Evolutionary conservation across 257 asterid genomes (phyloP), one percentile per base, ranked within the genome.

Genomic region (Lycium barbarum): DNA sequence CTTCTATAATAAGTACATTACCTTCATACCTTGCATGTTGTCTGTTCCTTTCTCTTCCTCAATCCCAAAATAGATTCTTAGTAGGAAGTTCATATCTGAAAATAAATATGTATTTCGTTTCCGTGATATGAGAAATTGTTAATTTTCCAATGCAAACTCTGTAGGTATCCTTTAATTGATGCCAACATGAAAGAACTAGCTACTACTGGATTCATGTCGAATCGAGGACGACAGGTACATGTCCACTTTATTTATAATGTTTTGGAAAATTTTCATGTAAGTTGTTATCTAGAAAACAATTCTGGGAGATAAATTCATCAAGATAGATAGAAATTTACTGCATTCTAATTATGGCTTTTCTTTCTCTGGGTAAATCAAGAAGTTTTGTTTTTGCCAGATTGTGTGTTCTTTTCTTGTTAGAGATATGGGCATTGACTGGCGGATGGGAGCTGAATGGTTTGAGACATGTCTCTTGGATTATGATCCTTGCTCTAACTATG

Each of bases 371-470:
- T 0, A n/a, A 72, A 72, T n/a, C 80, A 72, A 45, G 58, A n/a
- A 72, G 43, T 49, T 61, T 81, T 51, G 35, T 74, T 51, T 53
- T 83, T 51, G 2, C 61, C 89, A 96, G 98, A 96, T 96, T 79
- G 98, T 96, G 9, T 96, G 99, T 85, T 96, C 99, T 57, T 96
- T 96, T 90, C 99, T 96, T 84, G 98, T 96, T 80, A 96, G 99
- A 82, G 99, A 96, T 89, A 93, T 96, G 98, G 97, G 96, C 74
- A 88, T 94, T 14, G 99, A 96, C 91, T 96, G 99, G 99, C 90
- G 99, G 88, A 96, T 96, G 97, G 99, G 99, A 86, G 99, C 99
- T 22, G 99, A 96, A 86, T 96, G 99, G 99, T 96, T 96, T 36
- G 99, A 96, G 93, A 90, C 98, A 2, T 94, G 93, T 88, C 98